Percentiles rank a stretch among this genome's conserved stretches.
Conservation (phyloP, 139 green algal genomes). For the Eudorina sp. region DNA sequence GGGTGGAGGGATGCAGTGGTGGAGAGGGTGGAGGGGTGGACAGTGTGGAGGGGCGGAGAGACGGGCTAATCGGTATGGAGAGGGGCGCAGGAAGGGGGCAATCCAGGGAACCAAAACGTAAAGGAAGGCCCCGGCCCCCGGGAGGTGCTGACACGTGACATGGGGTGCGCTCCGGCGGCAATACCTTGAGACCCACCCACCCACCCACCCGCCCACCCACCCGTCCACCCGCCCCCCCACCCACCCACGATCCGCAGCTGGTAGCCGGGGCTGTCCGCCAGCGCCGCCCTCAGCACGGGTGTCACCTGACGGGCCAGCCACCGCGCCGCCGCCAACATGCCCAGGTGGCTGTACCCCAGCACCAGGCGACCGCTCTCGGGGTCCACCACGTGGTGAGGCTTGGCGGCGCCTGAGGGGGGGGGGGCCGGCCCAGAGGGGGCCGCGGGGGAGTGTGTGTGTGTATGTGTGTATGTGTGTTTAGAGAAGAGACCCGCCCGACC, state of each 20-base stretch:
- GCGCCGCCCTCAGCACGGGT: constrained; percentile 62
- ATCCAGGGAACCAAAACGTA: too few species aligned
- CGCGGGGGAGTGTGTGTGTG: too few species aligned
- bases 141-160: too few species aligned
- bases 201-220: neutral
- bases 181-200: neutral
- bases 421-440: neutral
- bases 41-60: too few species aligned
- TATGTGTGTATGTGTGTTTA: too few species aligned
- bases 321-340: constrained; percentile 91
- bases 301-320: constrained; percentile 75
- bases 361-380: constrained; percentile 65
- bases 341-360: constrained; percentile 89
- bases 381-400: constrained; percentile 88
- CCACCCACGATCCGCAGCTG: constrained; percentile 68
- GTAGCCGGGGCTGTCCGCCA: constrained; percentile 69
- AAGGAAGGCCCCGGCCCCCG: too few species aligned
- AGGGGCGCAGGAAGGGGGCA: too few species aligned
- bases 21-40: too few species aligned
- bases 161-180: too few species aligned
- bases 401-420: constrained; percentile 71
- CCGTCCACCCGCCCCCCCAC: neutral
- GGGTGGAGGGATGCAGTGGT: neutral
- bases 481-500: too few species aligned
- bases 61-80: too few species aligned